Base-by-base conservation (phyloP, 208 protist species). In the Acanthamoeba divionensis region DNA sequence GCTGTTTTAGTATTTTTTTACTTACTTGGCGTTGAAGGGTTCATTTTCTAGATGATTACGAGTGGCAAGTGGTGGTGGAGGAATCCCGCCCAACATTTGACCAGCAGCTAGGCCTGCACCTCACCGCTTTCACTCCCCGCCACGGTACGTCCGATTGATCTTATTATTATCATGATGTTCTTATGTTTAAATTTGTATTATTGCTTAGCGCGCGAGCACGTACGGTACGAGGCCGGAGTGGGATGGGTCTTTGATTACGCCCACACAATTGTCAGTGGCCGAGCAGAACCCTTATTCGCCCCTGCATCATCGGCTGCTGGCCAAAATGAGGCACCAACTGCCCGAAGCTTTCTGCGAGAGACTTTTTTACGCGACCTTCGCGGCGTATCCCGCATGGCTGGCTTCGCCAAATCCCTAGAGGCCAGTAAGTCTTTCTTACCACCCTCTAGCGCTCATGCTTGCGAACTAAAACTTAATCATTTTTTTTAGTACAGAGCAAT, bases 351-450 rank as follows among this genome's bases (percentile, higher is more conserved):
- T n/a, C n/a, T n/a, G 44, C 44, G 50, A 3, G 57, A 80, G 69
- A 50, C 57, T 24, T 80, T 80, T 29, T 48, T 80, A 48, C 69
- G 69, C 41, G 38, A 80, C 21, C 69, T 80, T 24, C 69, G 69
- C n/a, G 33, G 36, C 13, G 69, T 80, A 24, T 44, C 69, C n/a
- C 33, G 69, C 21, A 80, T 80, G 69, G 57, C 69, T 13, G 41
- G 47, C 21, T 29, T 80, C 41, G 69, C 69, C 45, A 80, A 80
- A 26, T 41, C 47, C 41, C 69, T 80, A 26, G 69, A 80, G 24
- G 21, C 0, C 21, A 48, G 69, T 80, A 55, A 21, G 4, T 7
- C 0, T 5, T 0, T 38, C 2, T 18, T 1, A 5, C 63, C 36
- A 21, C 1, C 38, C 67, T 29, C 38, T 47, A 15, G 9, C 26